Conservation (phyloP, 352 stramenopile genomes). For the Globisporangium splendens region DNA sequence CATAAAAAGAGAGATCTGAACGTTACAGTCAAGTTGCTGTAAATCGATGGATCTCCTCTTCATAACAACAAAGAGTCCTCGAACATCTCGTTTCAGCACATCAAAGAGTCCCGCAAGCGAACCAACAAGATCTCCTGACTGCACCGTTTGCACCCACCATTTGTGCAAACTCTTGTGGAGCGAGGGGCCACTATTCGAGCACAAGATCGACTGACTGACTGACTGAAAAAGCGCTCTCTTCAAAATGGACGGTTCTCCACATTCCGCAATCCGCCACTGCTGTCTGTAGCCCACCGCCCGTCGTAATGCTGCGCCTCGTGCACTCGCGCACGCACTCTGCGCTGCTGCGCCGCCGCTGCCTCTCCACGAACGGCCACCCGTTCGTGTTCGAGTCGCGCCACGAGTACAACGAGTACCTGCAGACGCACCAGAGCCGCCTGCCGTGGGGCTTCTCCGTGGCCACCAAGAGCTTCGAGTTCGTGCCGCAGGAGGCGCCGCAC, state of each 20-base stretch:
- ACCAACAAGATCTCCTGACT: too few species aligned
- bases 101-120: too few species aligned
- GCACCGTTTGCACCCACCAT: too few species aligned
- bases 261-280: not conserved
- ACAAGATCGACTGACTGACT: not conserved
- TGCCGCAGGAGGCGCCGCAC: constrained; percentile 76
- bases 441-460: constrained; percentile 84
- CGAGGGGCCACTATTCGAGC: not conserved
- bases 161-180: not conserved
- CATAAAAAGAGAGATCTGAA: too few species aligned
- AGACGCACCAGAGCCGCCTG: constrained; percentile 71
- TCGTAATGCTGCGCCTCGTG: constrained; percentile 16
- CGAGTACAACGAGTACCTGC: constrained; percentile 80
- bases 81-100: too few species aligned
- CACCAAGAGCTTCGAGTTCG: constrained; percentile 82
- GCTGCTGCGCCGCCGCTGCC: constrained; percentile 22
- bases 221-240: not conserved
- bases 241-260: not conserved
- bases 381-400: constrained; percentile 82
- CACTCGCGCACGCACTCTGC: constrained; percentile 12
- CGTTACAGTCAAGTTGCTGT: too few species aligned
- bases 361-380: constrained; percentile 46
- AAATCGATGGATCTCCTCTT: too few species aligned
- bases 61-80: too few species aligned
- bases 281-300: not conserved